Base-by-base conservation (phyloP, 768 basidiomycete genomes). In the Termitomyces heimii region DNA sequence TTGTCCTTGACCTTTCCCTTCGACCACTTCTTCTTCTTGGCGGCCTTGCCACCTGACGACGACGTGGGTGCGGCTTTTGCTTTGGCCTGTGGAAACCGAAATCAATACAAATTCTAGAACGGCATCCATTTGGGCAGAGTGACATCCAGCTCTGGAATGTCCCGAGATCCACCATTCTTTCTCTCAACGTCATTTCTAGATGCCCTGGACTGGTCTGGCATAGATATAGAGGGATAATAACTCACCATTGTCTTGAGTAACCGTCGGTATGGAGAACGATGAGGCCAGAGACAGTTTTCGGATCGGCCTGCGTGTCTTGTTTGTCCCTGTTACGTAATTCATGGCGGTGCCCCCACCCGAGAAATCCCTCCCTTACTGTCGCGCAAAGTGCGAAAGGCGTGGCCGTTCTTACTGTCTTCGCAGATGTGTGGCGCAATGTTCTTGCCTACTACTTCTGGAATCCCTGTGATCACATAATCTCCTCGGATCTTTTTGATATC, bases 1-100 rank as follows among this genome's bases (percentile, higher is more conserved):
- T 98, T 99, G 81, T 99, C 97, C 89, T 99, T 99, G 75, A 99
- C 97, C 80, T 98, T 98, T 73, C 97, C 97, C 84, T 98, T 98
- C 67, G 93, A 97, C 95, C 95, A 98, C 85, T 98, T 98, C 92
- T 98, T 98, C 85, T 98, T 98, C 85, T 98, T 98, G 62, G 91
- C 92, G 69, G 89, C 77, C 74, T 94, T 94, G 71, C 90, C 88
- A 64, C 89, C 87, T 63, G 52, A 53, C 42, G 57, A 58, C 50
- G 85, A 77, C 58, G 87, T 75, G 63, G 91, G 75, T 69, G 86
- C 78, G 78, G 87, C 86, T 82, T 90, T 91, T 70, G 89, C 86
- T 82, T 87, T 82, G 75, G 82, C 80, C 82, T 83, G 67, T 16
- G 54, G 63, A 43, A 24, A 28, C 45, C 26, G 62, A 69, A 60